phyloP scores from a whole-genome alignment of 2,329 filamentous ascomycete species.

The Hypoxylon sp. region DNA sequence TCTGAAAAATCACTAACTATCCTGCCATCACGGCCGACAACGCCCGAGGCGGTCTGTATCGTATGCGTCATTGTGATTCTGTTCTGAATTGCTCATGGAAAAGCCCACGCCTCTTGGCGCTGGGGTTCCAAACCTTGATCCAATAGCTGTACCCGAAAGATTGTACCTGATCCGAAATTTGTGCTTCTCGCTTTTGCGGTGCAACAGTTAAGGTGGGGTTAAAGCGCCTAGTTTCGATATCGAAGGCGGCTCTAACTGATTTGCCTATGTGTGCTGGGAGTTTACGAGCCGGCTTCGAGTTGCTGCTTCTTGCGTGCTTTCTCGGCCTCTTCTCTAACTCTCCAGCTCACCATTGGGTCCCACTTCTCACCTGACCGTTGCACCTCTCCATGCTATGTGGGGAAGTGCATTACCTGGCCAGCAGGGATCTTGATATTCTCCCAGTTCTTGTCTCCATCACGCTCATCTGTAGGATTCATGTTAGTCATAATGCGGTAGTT shows the following conservation, averaged over 20 bases:
- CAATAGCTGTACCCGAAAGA: conserved; percentile 25
- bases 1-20: conserved; percentile 6
- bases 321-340: conserved; percentile 36
- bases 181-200: conserved; percentile 19
- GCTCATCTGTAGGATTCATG: conserved; percentile 35
- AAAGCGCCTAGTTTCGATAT: conserved; percentile 8
- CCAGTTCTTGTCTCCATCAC: conserved; percentile 54
- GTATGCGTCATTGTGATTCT: conserved; percentile 2
- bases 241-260: conserved; percentile 3
- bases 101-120: background rate
- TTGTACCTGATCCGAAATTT: conserved; percentile 25
- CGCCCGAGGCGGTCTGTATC: background rate
- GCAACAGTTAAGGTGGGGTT: conserved; percentile 25
- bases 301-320: conserved; percentile 39
- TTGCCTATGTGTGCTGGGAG: conserved; percentile 19
- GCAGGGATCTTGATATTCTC: conserved; percentile 53
- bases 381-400: conserved; percentile 46
- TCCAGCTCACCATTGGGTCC: conserved; percentile 40
- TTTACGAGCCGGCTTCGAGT: conserved; percentile 22
- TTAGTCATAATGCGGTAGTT: conserved; percentile 5
- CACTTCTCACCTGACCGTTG: conserved; percentile 41
- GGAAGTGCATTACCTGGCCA: conserved; percentile 53
- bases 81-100: conserved; percentile 14
- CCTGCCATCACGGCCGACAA: background rate
- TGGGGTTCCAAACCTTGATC: conserved; percentile 1